Base-by-base conservation (phyloP, 495 filamentous ascomycete genomes). In the Podospora bellae-mahoneyi region DNA sequence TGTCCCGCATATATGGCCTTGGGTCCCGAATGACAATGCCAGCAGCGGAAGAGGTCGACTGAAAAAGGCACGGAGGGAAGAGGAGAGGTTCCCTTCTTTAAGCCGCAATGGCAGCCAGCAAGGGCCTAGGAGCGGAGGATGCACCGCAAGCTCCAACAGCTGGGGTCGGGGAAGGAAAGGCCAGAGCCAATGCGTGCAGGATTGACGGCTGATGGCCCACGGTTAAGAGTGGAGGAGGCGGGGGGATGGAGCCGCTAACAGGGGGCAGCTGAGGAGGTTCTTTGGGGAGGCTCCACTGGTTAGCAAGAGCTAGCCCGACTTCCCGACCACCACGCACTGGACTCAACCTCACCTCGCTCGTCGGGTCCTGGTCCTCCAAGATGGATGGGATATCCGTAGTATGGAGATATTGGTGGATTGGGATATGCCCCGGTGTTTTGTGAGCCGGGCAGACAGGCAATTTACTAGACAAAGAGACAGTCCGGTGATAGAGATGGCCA, bases 31-130 rank as follows among this genome's bases (percentile, higher is more conserved):
- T 13, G 39, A 10, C 9, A 48, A 48, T 10, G 6, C 39, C 7
- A 48, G 39, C 39, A 48, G 2, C 39, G 39, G 39, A 48, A 48
- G 39, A 48, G 13, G 39, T 48, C 5, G 39, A 48, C 39, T 48
- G 5, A 7, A 48, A 48, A 48, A 48, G 39, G 39, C 39, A 48
- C 39, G 39, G 39, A 48, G 15, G 39, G 15, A 48, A 13, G 39
- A 48, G 39, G 19, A 39, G 64, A 64, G 68, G 26, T 54, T 63
- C 44, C n/a, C 60, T 67, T 67, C 55, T 58, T 58, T 64, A 59
- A 69, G 53, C 54, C 44, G 55, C 68, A 69, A 61, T 65, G 62
- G 26, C 66, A 68, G 67, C 67, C 62, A 65, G 56, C 55, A 65
- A 65, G 60, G 64, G 19, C 39, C 19, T 16, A 54, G 34, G 23